Conservation (phyloP, 768 basidiomycete genomes). For the Lanmaoa rubissima region DNA sequence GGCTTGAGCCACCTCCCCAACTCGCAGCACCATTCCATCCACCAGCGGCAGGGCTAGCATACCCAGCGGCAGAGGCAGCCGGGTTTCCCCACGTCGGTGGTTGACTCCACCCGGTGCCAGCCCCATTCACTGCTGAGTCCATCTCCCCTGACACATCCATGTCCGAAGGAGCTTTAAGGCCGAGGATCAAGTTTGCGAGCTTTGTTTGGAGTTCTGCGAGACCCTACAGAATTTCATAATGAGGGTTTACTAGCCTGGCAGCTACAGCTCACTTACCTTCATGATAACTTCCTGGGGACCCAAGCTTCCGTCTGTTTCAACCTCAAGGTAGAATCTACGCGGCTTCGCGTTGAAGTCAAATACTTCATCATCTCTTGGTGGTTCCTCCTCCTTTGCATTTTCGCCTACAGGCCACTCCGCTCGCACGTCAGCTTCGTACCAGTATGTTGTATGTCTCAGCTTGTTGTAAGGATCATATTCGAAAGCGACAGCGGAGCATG, state of each 20-base stretch:
- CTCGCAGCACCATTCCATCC: conserved; percentile 28
- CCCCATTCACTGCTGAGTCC: conserved; percentile 30
- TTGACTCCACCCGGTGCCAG: conserved; percentile 21
- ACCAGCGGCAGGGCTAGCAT: conserved; percentile 31
- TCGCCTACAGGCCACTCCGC: conserved; percentile 90
- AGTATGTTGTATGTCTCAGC: conserved; percentile 91
- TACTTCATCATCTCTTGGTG: conserved; percentile 71
- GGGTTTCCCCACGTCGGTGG: conserved; percentile 28
- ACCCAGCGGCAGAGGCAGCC: conserved; percentile 31
- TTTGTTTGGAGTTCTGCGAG: conserved; percentile 77
- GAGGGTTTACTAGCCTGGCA: background rate
- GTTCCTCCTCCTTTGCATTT: conserved; percentile 83
- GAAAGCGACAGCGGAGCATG: conserved; percentile 90
- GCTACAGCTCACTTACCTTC: conserved; percentile 50
- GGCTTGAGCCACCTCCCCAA: conserved; percentile 29
- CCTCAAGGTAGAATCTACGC: conserved; percentile 88
- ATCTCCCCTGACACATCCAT: conserved; percentile 47
- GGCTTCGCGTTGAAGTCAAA: conserved; percentile 92
- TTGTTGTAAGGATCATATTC: conserved; percentile 99
- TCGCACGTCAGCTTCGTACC: conserved; percentile 82
- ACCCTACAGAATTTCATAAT: conserved; percentile 45
- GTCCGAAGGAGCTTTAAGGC: conserved; percentile 64
- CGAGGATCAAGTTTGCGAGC: conserved; percentile 74
- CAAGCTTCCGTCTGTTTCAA: conserved; percentile 91
- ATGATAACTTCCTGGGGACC: conserved; percentile 86